These are phyloP conservation scores for Trichoderma erinaceum DNA, from an alignment of 495 filamentous ascomycete species.

Conservation along the genomic window DNA sequence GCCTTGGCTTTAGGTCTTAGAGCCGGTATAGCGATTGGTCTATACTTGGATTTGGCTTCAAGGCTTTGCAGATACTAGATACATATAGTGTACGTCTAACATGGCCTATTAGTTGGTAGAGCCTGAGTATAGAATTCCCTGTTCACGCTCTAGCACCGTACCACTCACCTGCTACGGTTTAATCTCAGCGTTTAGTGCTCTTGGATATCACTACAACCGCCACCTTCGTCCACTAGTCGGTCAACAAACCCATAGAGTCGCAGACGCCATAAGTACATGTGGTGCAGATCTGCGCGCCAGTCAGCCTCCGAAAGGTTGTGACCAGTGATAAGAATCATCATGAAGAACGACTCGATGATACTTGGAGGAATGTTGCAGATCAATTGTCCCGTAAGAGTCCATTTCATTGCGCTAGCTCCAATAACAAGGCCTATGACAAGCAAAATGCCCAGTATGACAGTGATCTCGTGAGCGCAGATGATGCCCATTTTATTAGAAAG, in stretches of 20 bases:
- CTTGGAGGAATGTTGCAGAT: slow-evolving; percentile 38
- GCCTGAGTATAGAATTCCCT: neutral
- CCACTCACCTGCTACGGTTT: neutral
- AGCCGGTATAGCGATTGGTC: too few species aligned
- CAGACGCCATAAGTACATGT: neutral
- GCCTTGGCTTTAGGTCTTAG: too few species aligned
- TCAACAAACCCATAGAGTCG: neutral
- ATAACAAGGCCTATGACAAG: slow-evolving; percentile 27
- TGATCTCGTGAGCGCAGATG: slow-evolving; percentile 17
- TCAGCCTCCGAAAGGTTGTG: slow-evolving; percentile 25
- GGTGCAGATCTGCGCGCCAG: neutral
- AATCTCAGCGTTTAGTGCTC: neutral
- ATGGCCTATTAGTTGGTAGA: neutral
- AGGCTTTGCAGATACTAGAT: too few species aligned
- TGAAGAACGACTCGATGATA: slow-evolving; percentile 37
- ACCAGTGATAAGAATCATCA: slow-evolving; percentile 35
- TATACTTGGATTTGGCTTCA: too few species aligned
- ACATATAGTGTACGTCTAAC: too few species aligned
- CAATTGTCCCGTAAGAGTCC: slow-evolving; percentile 35
- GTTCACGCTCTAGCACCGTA: neutral
- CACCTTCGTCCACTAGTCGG: neutral
- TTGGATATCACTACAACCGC: neutral
- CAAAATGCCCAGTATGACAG: slow-evolving; percentile 14
- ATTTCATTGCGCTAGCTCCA: slow-evolving; percentile 30
- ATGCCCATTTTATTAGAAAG: slow-evolving; percentile 26